phyloP scores from a whole-genome alignment of 1,139 yeast species.

The Saccharomycopsis hybrid region DNA sequence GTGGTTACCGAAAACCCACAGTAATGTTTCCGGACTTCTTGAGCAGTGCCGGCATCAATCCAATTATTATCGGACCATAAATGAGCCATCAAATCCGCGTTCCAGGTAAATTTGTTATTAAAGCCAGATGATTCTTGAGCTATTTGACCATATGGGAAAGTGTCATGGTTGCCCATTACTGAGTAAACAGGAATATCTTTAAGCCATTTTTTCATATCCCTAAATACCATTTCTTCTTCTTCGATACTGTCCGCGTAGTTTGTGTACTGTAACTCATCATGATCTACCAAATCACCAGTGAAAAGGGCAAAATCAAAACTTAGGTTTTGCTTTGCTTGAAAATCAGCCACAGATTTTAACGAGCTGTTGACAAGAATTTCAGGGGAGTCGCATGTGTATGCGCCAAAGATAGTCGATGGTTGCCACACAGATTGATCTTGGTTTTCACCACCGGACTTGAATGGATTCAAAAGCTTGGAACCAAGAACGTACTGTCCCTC shows the following conservation, averaged over 20 bases:
- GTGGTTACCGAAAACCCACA: constrained; percentile 59
- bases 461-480: neutral
- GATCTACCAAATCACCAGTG: constrained; percentile 69
- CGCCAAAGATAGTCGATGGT: constrained; percentile 58
- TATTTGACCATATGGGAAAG: constrained; percentile 65
- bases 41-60: constrained; percentile 33
- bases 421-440: constrained; percentile 29
- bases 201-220: constrained; percentile 49
- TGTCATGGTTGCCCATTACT: constrained; percentile 66
- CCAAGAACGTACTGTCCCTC: constrained; percentile 37
- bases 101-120: constrained; percentile 49
- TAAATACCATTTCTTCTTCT: constrained; percentile 47
- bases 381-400: constrained; percentile 60
- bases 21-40: constrained; percentile 42
- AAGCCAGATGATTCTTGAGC: constrained; percentile 48
- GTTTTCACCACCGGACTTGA: constrained; percentile 24
- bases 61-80: constrained; percentile 48
- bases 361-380: constrained; percentile 51
- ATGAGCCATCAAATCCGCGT: constrained; percentile 53
- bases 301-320: constrained; percentile 55
- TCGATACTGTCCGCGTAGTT: constrained; percentile 42
- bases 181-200: constrained; percentile 55
- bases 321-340: constrained; percentile 29
- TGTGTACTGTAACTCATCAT: constrained; percentile 42
- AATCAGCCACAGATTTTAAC: constrained; percentile 38